These are phyloP conservation scores for Sporothrix inflata DNA, from an alignment of 2,329 filamentous ascomycete genomes.

Conservation along the genomic window DNA sequence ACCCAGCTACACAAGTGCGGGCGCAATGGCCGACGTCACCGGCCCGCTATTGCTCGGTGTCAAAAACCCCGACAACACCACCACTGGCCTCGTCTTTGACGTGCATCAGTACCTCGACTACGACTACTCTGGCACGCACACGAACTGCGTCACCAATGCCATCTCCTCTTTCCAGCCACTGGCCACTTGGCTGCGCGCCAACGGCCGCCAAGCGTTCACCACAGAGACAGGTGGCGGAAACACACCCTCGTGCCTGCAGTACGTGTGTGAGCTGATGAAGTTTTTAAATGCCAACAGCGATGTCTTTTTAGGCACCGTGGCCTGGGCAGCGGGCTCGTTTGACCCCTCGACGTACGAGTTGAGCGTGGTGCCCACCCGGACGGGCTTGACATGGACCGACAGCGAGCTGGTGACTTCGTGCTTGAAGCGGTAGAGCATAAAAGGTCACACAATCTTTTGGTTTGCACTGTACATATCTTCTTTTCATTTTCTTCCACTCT, in stretches of 20 bases:
- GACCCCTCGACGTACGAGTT: conserved; percentile 36
- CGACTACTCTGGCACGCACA: conserved; percentile 59
- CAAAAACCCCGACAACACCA: conserved; percentile 61
- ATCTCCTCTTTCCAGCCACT: conserved; percentile 45
- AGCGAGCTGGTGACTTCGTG: conserved; percentile 31
- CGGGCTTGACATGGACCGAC: conserved; percentile 33
- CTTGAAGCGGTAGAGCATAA: conserved; percentile 20
- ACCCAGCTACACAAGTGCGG: conserved; percentile 49
- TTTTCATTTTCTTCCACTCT: neutral
- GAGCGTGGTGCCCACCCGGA: conserved; percentile 36
- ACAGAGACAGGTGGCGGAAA: conserved; percentile 45
- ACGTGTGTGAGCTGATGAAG: conserved; percentile 40
- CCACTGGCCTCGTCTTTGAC: conserved; percentile 56
- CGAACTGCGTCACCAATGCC: conserved; percentile 56
- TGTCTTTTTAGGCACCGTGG: conserved; percentile 38
- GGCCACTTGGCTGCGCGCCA: conserved; percentile 42
- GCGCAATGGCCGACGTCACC: conserved; percentile 34
- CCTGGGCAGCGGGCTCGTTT: conserved; percentile 39
- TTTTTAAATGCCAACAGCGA: conserved; percentile 42
- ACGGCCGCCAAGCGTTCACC: conserved; percentile 42
- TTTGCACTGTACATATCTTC: neutral
- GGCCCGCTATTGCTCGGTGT: conserved; percentile 51
- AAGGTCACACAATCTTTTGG: neutral
- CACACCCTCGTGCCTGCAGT: conserved; percentile 42
- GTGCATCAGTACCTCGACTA: conserved; percentile 64